Percentiles rank a stretch among this genome's conserved stretches.
Conservation (phyloP, 78 protist species). For the Cyanophora paradoxa region DNA sequence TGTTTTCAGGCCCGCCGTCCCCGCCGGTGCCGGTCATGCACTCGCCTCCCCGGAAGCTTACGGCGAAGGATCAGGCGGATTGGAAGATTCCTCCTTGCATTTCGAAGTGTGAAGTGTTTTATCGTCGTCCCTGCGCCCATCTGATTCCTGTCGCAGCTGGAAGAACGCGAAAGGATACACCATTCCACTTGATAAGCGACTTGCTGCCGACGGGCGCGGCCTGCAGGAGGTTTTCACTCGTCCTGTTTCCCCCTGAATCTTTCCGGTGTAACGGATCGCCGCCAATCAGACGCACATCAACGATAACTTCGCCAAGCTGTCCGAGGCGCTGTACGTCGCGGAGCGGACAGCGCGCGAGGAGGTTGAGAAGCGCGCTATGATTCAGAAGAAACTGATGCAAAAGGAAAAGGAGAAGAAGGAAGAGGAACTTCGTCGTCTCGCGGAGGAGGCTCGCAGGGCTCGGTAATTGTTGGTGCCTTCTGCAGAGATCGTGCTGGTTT, state of each 20-base stretch:
- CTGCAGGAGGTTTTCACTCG: constrained; percentile 39
- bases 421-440: constrained; percentile 46
- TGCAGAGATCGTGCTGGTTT: too few species aligned
- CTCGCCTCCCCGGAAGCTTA: constrained; percentile 79
- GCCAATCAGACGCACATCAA: constrained; percentile 37
- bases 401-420: constrained; percentile 67
- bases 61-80: constrained; percentile 36
- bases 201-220: constrained; percentile 93
- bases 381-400: constrained; percentile 17
- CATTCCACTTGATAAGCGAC: constrained; percentile 93
- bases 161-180: constrained; percentile 93
- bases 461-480: neutral
- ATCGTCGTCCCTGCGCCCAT: too few species aligned
- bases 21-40: constrained; percentile 97
- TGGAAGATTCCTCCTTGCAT: constrained; percentile 96
- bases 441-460: constrained; percentile 37
- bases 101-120: too few species aligned
- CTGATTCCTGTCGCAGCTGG: too few species aligned
- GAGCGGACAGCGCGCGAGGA: constrained; percentile 81
- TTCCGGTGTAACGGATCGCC: too few species aligned
- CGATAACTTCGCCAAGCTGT: constrained; percentile 85
- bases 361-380: constrained; percentile 27
- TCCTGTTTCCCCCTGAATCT: too few species aligned
- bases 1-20: constrained; percentile 14
- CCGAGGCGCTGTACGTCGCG: constrained; percentile 86